phyloP scores from a whole-genome alignment of 352 stramenopile species.

The Phytophthora melonis region DNA sequence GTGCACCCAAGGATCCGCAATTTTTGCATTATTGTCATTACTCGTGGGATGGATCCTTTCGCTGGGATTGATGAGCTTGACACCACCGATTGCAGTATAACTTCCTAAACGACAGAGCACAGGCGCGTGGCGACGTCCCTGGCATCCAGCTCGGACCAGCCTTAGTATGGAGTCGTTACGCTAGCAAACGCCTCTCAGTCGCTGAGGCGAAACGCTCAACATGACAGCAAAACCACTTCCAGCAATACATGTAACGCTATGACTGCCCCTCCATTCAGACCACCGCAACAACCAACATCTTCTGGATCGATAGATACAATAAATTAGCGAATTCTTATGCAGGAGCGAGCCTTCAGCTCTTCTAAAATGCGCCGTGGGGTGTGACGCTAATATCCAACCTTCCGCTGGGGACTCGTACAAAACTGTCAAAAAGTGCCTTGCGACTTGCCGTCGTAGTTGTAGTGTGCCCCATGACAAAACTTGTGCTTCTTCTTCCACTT shows the following conservation, averaged over 20 bases:
- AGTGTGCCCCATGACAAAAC: conserved; percentile 7
- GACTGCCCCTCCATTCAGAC: neutral
- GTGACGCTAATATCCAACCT: conserved; percentile 3
- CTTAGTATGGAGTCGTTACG: neutral
- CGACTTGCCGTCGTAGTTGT: too few relatives aligned
- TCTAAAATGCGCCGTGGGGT: conserved; percentile 25
- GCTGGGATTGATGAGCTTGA: too few relatives aligned
- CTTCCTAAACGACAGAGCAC: neutral
- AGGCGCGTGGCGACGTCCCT: neutral
- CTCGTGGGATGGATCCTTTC: too few relatives aligned
- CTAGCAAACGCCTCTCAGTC: neutral
- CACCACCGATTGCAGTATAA: neutral
- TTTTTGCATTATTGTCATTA: too few relatives aligned
- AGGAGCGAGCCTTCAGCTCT: conserved; percentile 33
- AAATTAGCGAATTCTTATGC: conserved; percentile 27
- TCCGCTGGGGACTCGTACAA: conserved; percentile 18
- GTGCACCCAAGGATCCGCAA: too few relatives aligned
- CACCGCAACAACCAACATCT: neutral
- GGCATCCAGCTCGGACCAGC: neutral
- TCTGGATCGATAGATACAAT: conserved; percentile 13
- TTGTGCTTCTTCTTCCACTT: conserved; percentile 10
- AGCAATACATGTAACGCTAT: too few relatives aligned
- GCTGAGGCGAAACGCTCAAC: neutral
- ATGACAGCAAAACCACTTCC: too few relatives aligned
- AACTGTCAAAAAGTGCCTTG: neutral